A percentile compares a stretch with the other conserved stretches of the same genome.
These are phyloP conservation scores for Schizothecium vesticola DNA, from an alignment of 495 filamentous ascomycete genomes.

Conservation along the genomic window DNA sequence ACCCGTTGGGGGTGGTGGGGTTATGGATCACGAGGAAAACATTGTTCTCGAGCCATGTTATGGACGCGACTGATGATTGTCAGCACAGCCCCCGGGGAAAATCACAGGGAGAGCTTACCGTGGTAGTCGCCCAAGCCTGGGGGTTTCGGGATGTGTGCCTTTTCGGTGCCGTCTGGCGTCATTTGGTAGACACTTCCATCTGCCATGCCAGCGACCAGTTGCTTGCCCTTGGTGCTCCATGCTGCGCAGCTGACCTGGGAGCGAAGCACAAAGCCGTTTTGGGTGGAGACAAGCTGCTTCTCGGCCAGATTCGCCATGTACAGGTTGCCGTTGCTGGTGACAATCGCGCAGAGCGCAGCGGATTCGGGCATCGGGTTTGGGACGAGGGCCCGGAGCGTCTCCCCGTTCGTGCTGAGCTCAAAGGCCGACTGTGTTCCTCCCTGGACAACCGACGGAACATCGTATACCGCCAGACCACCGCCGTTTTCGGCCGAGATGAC, in stretches of 20 bases:
- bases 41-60: constrained; percentile 85
- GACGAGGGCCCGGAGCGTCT: constrained; percentile 64
- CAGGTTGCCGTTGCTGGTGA: constrained; percentile 75
- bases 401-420: constrained; percentile 70
- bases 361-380: constrained; percentile 73
- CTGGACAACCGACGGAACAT: constrained; percentile 58
- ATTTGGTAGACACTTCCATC: constrained; percentile 80
- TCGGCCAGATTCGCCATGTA: constrained; percentile 75
- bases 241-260: constrained; percentile 75
- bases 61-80: constrained; percentile 60
- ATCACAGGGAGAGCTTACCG: constrained; percentile 45
- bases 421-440: constrained; percentile 60
- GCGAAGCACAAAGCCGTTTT: constrained; percentile 62
- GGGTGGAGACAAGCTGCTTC: constrained; percentile 50
- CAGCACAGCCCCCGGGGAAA: constrained; percentile 1
- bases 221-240: constrained; percentile 92
- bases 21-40: constrained; percentile 76
- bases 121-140: constrained; percentile 64
- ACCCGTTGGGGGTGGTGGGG: constrained; percentile 42
- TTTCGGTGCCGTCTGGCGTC: constrained; percentile 69
- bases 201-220: constrained; percentile 80
- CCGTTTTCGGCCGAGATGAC: constrained; percentile 78
- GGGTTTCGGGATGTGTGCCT: constrained; percentile 73
- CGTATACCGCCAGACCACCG: constrained; percentile 77
- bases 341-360: constrained; percentile 64